Evolutionary conservation across 768 basidiomycete species (phyloP).

Genomic region (Exsudoporus frostii): DNA sequence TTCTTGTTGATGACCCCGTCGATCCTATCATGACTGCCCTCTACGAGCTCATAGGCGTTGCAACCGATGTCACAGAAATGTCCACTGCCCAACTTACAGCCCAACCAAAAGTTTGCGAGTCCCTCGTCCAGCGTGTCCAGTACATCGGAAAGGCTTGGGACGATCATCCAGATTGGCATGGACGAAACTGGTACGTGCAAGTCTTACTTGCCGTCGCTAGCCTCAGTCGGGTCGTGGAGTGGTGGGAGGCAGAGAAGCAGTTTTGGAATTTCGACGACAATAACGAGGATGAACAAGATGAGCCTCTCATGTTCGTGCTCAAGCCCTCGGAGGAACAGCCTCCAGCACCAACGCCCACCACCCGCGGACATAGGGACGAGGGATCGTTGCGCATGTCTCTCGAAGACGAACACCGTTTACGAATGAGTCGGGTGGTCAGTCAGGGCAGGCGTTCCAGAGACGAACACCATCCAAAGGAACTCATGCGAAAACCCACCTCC

Average conservation of each 20-base stretch:
- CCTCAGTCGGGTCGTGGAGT: constrained; percentile 94
- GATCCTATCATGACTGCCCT: constrained; percentile 89
- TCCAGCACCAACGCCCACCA: constrained; percentile 39
- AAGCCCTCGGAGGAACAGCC: constrained; percentile 73
- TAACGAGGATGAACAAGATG: constrained; percentile 84
- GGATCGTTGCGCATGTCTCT: constrained; percentile 36
- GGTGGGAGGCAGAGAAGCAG: constrained; percentile 99
- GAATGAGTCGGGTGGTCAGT: constrained; percentile 47
- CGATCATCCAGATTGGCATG: constrained; percentile 97
- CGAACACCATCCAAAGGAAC: constrained; percentile 50
- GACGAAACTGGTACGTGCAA: constrained; percentile 97
- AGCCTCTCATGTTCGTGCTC: constrained; percentile 89
- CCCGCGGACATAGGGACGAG: constrained; percentile 32
- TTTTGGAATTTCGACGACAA: constrained; percentile 99
- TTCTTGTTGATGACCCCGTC: constrained; percentile 79
- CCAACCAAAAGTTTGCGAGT: constrained; percentile 79
- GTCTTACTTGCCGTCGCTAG: constrained; percentile 93
- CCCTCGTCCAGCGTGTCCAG: constrained; percentile 88
- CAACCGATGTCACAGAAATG: constrained; percentile 92
- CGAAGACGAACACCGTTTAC: constrained; percentile 39
- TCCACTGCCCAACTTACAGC: constrained; percentile 81
- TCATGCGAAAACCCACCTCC: constrained; percentile 36
- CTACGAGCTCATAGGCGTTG: constrained; percentile 89
- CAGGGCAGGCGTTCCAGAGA: constrained; percentile 56
- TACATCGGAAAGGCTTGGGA: constrained; percentile 94